A percentile compares a stretch with the other conserved stretches of the same genome.
phyloP scores from a whole-genome alignment of 441 rosid genomes.

The Hura crepitans region DNA sequence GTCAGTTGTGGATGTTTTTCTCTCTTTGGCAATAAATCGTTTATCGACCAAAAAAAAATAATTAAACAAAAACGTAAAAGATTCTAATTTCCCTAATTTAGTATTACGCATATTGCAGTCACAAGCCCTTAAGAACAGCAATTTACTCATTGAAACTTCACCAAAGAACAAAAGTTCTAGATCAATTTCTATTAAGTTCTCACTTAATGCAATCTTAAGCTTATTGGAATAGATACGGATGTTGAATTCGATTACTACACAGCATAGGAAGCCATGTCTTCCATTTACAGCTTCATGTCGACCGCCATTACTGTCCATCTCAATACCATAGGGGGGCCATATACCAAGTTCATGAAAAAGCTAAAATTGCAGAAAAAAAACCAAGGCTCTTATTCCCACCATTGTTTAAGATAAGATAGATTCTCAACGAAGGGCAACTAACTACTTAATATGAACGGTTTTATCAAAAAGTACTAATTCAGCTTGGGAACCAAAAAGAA shows the following conservation, averaged over 20 bases:
- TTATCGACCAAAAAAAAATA: not conserved
- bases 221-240: not conserved
- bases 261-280: not conserved
- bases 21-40: too few species aligned
- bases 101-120: not conserved
- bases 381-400: slow-evolving; percentile 1
- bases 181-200: not conserved
- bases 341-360: not conserved
- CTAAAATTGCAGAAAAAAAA: slow-evolving; percentile 8
- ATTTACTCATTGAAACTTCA: not conserved
- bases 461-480: not conserved
- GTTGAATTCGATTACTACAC: not conserved
- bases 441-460: slow-evolving; percentile 8
- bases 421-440: slow-evolving; percentile 24
- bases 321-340: not conserved
- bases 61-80: not conserved
- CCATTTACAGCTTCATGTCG: slow-evolving; percentile 12
- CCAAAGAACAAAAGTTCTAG: not conserved
- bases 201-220: not conserved
- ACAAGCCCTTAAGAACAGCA: not conserved
- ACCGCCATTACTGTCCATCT: slow-evolving; percentile 5
- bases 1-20: too few species aligned
- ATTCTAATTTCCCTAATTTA: not conserved
- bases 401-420: not conserved
- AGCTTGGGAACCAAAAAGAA: too few species aligned